Evolutionary conservation across 768 basidiomycete species (phyloP).

Genomic region (Psilocybe azurescens): DNA sequence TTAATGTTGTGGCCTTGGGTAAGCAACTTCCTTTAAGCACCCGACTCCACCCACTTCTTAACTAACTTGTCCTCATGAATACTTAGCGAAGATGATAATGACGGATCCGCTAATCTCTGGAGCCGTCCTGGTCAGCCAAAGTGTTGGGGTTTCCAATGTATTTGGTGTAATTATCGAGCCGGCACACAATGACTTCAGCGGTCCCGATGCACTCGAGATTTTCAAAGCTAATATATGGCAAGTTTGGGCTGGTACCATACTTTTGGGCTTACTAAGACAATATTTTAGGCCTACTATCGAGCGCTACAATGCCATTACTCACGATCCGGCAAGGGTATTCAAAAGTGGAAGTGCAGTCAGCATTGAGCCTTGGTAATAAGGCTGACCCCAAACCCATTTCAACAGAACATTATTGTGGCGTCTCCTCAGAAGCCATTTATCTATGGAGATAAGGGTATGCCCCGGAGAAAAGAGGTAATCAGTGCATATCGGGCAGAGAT

Average conservation of each 20-base stretch:
- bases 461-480: background rate
- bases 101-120: constrained; percentile 3
- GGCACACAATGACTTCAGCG: background rate
- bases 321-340: background rate
- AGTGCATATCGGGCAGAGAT: background rate
- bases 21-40: background rate
- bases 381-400: background rate
- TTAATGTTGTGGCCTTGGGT: constrained; percentile 12
- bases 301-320: constrained; percentile 1
- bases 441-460: background rate
- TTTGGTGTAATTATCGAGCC: constrained; percentile 8
- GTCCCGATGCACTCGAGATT: background rate
- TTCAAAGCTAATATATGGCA: background rate
- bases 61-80: background rate
- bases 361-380: background rate
- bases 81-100: constrained; percentile 4
- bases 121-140: background rate
- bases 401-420: background rate
- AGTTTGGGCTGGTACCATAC: background rate
- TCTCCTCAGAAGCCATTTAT: background rate
- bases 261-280: background rate
- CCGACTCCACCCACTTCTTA: no score
- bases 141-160: background rate
- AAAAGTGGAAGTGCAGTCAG: background rate
- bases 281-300: constrained; percentile 5